phyloP scores from a whole-genome alignment of 1,284 basidiomycete genomes.

The Ustilago loliicola region DNA sequence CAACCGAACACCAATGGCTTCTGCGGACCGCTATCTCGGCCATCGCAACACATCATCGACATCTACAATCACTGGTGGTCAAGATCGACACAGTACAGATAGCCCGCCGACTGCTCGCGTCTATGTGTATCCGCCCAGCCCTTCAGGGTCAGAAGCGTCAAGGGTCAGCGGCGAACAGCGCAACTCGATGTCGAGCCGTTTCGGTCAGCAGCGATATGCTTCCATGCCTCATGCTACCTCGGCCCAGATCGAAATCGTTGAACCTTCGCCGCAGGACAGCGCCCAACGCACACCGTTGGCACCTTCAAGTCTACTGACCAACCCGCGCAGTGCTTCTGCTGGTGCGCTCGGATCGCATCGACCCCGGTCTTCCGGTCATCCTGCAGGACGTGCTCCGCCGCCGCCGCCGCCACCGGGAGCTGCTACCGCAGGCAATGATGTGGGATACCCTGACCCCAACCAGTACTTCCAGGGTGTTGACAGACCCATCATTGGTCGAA shows the following conservation, averaged over 20 bases:
- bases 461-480: conserved; percentile 44
- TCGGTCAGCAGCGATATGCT: conserved; percentile 24
- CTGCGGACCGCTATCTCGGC: conserved; percentile 39
- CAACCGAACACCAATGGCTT: conserved; percentile 40
- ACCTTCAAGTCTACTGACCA: conserved; percentile 48
- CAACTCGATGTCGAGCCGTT: neutral
- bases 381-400: conserved; percentile 56
- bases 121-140: conserved; percentile 64
- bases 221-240: conserved; percentile 38
- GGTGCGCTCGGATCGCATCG: conserved; percentile 18
- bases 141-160: conserved; percentile 49
- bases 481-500: conserved; percentile 49
- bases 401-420: conserved; percentile 46
- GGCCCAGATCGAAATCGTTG: conserved; percentile 38
- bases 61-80: conserved; percentile 30
- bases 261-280: conserved; percentile 6
- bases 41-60: conserved; percentile 41
- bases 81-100: neutral
- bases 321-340: conserved; percentile 35
- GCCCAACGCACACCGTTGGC: conserved; percentile 40
- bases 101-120: conserved; percentile 52
- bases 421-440: conserved; percentile 7
- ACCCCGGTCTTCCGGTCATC: conserved; percentile 49
- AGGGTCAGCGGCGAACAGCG: conserved; percentile 9
- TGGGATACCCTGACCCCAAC: conserved; percentile 57